Percentiles rank a stretch among this genome's conserved stretches.
phyloP scores from a whole-genome alignment of 305 asterid species.

The Salvia sclarea region DNA sequence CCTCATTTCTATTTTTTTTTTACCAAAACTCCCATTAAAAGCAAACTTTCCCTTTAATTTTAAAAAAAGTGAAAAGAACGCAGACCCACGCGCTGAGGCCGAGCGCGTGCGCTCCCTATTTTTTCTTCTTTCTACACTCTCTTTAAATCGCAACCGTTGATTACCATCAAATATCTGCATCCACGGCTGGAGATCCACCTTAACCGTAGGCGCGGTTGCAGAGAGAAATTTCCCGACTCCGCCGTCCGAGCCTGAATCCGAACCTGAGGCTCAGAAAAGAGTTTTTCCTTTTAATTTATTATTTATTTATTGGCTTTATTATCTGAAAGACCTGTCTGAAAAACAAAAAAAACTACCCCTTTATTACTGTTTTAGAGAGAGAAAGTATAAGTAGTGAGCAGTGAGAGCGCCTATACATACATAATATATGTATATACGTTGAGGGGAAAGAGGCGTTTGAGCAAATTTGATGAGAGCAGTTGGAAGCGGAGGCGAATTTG shows the following conservation, averaged over 20 bases:
- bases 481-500: conserved; percentile 8
- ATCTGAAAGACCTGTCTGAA: conserved; percentile 43
- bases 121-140: conserved; percentile 8
- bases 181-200: conserved; percentile 18
- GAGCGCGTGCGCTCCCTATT: not conserved
- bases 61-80: not conserved
- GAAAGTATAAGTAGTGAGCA: conserved; percentile 27
- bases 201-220: not conserved
- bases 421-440: not conserved
- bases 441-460: conserved; percentile 28
- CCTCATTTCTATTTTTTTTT: not conserved
- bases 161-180: conserved; percentile 25
- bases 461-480: conserved; percentile 18
- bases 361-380: conserved; percentile 38
- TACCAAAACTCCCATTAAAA: not conserved
- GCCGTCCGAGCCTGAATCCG: too few species aligned
- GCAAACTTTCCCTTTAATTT: not conserved
- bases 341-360: conserved; percentile 31
- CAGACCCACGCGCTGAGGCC: not conserved
- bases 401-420: conserved; percentile 19
- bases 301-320: conserved; percentile 34
- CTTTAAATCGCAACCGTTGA: not conserved
- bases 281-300: conserved; percentile 1
- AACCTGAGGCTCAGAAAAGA: conserved; percentile 27
- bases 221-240: conserved; percentile 21